These are phyloP conservation scores for Heritiera fomes DNA, from an alignment of 345 rosid genomes.

Conservation along the genomic window DNA sequence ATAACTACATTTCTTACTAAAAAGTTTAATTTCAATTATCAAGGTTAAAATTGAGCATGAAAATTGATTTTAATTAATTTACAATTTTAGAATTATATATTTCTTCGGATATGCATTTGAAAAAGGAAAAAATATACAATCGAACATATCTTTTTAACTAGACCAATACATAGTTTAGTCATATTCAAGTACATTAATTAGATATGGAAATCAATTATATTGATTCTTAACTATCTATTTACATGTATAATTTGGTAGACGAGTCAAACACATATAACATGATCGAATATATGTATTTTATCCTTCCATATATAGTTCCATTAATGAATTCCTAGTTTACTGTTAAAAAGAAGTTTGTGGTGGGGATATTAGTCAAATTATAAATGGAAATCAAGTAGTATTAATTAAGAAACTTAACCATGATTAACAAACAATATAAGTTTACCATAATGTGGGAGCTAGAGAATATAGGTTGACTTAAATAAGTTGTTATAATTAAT, in stretches of 20 bases:
- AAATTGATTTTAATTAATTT: too few relatives aligned
- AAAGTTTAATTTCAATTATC: too few relatives aligned
- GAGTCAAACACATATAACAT: not conserved
- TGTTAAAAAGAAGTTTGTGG: not conserved
- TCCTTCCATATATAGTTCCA: not conserved
- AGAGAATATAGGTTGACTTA: not conserved
- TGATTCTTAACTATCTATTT: not conserved
- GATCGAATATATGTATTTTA: not conserved
- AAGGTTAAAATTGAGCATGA: not conserved
- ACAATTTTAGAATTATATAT: too few relatives aligned
- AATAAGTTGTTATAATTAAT: not conserved
- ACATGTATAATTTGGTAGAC: not conserved
- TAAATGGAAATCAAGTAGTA: conserved; percentile 18
- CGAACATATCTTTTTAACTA: too few relatives aligned
- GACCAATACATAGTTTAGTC: too few relatives aligned
- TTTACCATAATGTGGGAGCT: conserved; percentile 17
- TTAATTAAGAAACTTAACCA: too few relatives aligned
- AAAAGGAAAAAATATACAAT: too few relatives aligned
- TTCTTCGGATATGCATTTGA: not conserved
- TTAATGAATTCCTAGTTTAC: not conserved
- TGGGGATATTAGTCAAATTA: not conserved
- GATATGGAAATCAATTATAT: not conserved
- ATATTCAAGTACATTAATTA: too few relatives aligned
- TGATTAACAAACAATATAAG: too few relatives aligned
- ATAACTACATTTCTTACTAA: too few relatives aligned